phyloP scores from a whole-genome alignment of 2,329 filamentous ascomycete species.

The Fusarium fujikuroi region DNA sequence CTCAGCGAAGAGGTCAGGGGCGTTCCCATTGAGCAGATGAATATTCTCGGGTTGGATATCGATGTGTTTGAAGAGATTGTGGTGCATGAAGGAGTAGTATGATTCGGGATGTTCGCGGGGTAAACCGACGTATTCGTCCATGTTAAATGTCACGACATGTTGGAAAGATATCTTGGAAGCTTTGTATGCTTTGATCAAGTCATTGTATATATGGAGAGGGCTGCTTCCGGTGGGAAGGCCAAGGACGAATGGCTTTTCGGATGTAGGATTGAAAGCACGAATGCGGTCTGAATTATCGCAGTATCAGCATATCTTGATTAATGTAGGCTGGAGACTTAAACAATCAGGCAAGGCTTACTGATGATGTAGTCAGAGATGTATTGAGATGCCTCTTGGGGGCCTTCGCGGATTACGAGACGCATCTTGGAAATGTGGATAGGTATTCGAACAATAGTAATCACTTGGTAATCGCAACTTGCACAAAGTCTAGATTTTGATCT shows the following conservation, averaged over 20 bases:
- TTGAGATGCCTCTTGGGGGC: slow-evolving; percentile 5
- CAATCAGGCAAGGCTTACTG: neutral
- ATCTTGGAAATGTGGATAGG: neutral
- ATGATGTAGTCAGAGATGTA: slow-evolving; percentile 22
- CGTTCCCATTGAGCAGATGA: neutral
- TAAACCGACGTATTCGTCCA: slow-evolving; percentile 16
- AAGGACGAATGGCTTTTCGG: slow-evolving; percentile 10
- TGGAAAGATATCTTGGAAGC: slow-evolving; percentile 11
- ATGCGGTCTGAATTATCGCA: neutral
- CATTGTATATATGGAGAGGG: slow-evolving; percentile 4
- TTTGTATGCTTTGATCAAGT: neutral
- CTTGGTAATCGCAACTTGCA: neutral
- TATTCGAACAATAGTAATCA: neutral
- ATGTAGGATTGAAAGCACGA: neutral
- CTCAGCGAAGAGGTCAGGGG: neutral
- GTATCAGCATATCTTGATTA: neutral
- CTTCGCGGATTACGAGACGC: slow-evolving; percentile 13
- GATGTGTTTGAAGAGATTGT: slow-evolving; percentile 8
- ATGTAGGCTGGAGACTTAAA: neutral
- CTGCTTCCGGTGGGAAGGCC: slow-evolving; percentile 8
- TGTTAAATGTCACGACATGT: slow-evolving; percentile 11
- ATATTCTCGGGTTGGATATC: slow-evolving; percentile 5
- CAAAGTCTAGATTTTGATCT: neutral
- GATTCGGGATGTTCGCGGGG: slow-evolving; percentile 4
- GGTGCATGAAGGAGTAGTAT: slow-evolving; percentile 13